Evolutionary conservation across 2,329 filamentous ascomycete genomes (phyloP), one percentile per base, ranked within the genome.

Genomic region (Aspergillus latus): DNA sequence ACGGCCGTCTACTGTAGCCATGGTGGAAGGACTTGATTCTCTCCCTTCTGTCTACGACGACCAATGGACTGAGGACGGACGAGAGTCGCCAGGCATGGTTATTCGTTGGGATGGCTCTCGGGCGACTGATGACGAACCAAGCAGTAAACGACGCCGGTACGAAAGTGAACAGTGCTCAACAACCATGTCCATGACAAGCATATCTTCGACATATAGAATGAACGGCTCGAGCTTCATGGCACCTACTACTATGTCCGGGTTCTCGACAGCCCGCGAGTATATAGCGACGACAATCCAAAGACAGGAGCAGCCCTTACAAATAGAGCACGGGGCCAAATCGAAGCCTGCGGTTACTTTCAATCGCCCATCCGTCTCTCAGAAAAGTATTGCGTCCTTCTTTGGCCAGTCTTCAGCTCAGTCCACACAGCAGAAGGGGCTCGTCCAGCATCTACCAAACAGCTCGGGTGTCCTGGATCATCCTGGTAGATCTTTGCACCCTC

Each of bases 31-130:
- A 46, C 66, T 78, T 59, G 59, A 66, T 36, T 63, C 63, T 11
- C 62, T 71, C 11, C 54, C 80, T 87, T 72, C 82, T 81, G 55
- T 80, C 76, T 43, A 75, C 64, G 90, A 94, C 68, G 83, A 89
- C 60, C 68, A 81, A 9, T 90, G 86, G 74, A 88, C 89, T 0
- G 65, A 84, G 2, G 84, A 88, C 47, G 88, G 88, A 4, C 78
- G 81, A 66, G 78, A 77, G 49, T 65, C 66, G 42, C 64, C 64
- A 26, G 68, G 72, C 56, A 59, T 69, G 52, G 62, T 73, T 37
- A 55, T 64, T 4, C 72, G 71, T 58, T 79, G 76, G 74, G 71
- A 77, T 46, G 64, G 58, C 15, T 63, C 65, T 37, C 52, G 64
- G 49, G 54, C 52, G n/a, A 49, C 53, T 9, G 61, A 59, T 28